These are phyloP conservation scores for Botryobasidium botryosum DNA, from an alignment of 768 basidiomycete genomes.

Conservation along the genomic window DNA sequence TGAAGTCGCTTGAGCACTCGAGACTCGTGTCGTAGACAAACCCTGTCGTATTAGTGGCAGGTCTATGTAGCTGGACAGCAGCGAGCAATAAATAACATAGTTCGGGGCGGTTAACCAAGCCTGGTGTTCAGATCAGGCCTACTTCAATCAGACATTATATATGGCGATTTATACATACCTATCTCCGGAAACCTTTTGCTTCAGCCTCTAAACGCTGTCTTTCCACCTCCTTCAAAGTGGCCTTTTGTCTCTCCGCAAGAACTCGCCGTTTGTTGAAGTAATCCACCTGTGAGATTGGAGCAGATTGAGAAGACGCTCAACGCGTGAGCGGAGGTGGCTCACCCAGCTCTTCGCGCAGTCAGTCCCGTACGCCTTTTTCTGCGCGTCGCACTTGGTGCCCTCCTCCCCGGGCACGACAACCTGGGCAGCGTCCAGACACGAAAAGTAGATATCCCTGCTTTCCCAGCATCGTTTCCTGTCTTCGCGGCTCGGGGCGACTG, in stretches of 20 bases:
- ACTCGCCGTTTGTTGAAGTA: slow-evolving; percentile 89
- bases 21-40: no score
- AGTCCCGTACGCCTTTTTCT: slow-evolving; percentile 44
- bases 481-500: slow-evolving; percentile 18
- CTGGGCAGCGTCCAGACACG: slow-evolving; percentile 53
- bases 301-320: not conserved
- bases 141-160: no score
- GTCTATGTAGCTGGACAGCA: no score
- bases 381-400: slow-evolving; percentile 32
- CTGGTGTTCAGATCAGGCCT: no score
- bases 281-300: slow-evolving; percentile 43
- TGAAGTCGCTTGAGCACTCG: no score
- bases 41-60: no score
- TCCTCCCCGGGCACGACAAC: slow-evolving; percentile 68
- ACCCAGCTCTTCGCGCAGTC: slow-evolving; percentile 88
- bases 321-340: slow-evolving; percentile 17
- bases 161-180: no score
- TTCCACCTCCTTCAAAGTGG: slow-evolving; percentile 35
- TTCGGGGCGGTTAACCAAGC: no score
- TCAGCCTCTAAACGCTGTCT: slow-evolving; percentile 16
- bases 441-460: slow-evolving; percentile 64
- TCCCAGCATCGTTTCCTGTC: slow-evolving; percentile 80
- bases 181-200: slow-evolving; percentile 1
- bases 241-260: slow-evolving; percentile 63
- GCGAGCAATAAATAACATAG: no score